Percentiles rank a stretch among this genome's conserved stretches.
Evolutionary conservation across 176 grass and related monocot species (phyloP).

Genomic region (sorghum (Sorghum bicolor)): Sorghum_bicolor_NCBIv3 NC_012870.2:3013001-3013500

Average conservation of each 20-base stretch:
- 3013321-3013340: background rate
- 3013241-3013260: background rate
- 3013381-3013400: background rate
- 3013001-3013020: background rate
- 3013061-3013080: background rate
- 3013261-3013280: too few species aligned
- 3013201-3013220: too few species aligned
- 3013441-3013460: background rate
- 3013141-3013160: background rate
- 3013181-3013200: too few species aligned
- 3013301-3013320: background rate
- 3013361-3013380: background rate
- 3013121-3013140: background rate
- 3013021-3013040: background rate
- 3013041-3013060: background rate
- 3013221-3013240: background rate
- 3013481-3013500: too few species aligned
- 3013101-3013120: slow-evolving; percentile 44
- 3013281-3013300: too few species aligned
- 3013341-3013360: background rate
- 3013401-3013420: background rate
- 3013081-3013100: slow-evolving; percentile 36
- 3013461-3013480: too few species aligned
- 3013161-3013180: background rate
- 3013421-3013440: background rate